These are phyloP conservation scores for Fusarium pseudocircinatum DNA, from an alignment of 2,329 filamentous ascomycete genomes.

Conservation along the genomic window DNA sequence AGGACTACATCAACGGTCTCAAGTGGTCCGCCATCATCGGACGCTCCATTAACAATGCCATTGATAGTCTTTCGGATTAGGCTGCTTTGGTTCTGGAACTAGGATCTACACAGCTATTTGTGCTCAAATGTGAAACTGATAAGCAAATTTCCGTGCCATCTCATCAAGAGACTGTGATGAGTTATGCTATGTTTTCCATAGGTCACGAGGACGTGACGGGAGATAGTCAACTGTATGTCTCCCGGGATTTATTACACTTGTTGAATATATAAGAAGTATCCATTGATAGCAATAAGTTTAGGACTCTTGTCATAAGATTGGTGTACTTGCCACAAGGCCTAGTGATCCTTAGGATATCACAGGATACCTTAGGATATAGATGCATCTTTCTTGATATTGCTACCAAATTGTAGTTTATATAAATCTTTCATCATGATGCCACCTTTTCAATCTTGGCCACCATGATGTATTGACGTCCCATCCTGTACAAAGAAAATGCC, in stretches of 20 bases:
- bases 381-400: background rate
- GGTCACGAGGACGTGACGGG: too few relatives aligned
- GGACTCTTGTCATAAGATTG: too few relatives aligned
- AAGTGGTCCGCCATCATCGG: constrained; percentile 70
- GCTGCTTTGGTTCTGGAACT: background rate
- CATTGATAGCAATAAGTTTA: too few relatives aligned
- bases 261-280: too few relatives aligned
- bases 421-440: background rate
- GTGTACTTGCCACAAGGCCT: too few relatives aligned
- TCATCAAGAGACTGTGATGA: too few relatives aligned
- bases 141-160: too few relatives aligned
- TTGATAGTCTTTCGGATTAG: constrained; percentile 47
- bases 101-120: background rate
- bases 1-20: constrained; percentile 66
- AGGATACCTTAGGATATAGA: too few relatives aligned
- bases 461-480: background rate
- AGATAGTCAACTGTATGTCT: too few relatives aligned
- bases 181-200: too few relatives aligned
- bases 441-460: constrained; percentile 14
- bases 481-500: background rate
- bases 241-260: too few relatives aligned
- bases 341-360: too few relatives aligned
- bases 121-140: background rate
- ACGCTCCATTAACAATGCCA: constrained; percentile 58
- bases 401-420: background rate